These are phyloP conservation scores for Penicillium sp. DNA, from an alignment of 2,329 filamentous ascomycete genomes.

Conservation along the genomic window DNA sequence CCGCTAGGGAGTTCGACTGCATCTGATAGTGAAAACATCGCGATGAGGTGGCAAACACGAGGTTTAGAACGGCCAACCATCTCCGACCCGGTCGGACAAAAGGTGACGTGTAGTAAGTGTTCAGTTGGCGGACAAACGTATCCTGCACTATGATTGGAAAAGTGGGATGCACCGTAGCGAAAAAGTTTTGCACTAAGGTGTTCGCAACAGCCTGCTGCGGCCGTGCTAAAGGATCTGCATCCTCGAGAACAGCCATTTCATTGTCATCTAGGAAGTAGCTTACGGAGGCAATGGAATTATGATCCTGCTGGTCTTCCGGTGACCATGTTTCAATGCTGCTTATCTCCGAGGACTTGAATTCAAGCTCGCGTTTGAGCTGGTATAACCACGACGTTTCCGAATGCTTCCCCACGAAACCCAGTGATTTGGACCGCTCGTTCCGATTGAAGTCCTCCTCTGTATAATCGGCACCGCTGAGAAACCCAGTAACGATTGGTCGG, in stretches of 20 bases:
- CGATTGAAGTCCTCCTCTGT: slow-evolving; percentile 43
- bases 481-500: slow-evolving; percentile 23
- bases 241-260: slow-evolving; percentile 29
- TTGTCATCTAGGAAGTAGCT: slow-evolving; percentile 41
- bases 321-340: background rate
- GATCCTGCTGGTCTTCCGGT: slow-evolving; percentile 19
- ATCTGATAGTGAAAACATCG: slow-evolving; percentile 30
- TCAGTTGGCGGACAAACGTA: slow-evolving; percentile 38
- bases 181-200: slow-evolving; percentile 37
- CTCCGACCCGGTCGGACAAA: slow-evolving; percentile 33
- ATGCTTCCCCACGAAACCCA: slow-evolving; percentile 43
- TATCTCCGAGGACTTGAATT: slow-evolving; percentile 19
- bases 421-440: slow-evolving; percentile 34
- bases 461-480: slow-evolving; percentile 35
- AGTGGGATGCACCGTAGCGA: slow-evolving; percentile 35
- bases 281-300: slow-evolving; percentile 28
- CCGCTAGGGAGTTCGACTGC: slow-evolving; percentile 22
- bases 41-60: slow-evolving; percentile 43
- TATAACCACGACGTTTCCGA: slow-evolving; percentile 44
- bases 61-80: slow-evolving; percentile 42
- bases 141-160: slow-evolving; percentile 41
- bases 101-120: slow-evolving; percentile 30
- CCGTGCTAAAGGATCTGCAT: slow-evolving; percentile 33
- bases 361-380: slow-evolving; percentile 35
- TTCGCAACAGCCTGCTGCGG: slow-evolving; percentile 37